phyloP scores from a whole-genome alignment of 1,139 yeast species.

The Eremothecium gossypii region DNA sequence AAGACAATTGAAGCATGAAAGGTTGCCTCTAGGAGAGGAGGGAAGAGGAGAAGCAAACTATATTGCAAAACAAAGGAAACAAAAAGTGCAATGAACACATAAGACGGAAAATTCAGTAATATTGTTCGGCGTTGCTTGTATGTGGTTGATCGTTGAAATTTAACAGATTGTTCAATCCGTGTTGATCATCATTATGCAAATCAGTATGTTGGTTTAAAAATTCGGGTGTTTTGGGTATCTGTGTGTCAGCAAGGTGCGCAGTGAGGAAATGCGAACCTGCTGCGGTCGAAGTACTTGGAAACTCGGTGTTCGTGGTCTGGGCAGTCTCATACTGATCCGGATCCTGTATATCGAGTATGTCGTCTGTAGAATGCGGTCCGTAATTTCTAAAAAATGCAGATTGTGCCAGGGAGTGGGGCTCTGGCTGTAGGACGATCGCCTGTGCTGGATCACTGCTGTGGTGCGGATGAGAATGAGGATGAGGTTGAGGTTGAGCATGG shows the following conservation, averaged over 20 bases:
- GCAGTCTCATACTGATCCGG: constrained; percentile 4
- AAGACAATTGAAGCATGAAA: too few species aligned
- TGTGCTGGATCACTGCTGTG: constrained; percentile 3
- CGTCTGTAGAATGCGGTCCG: constrained; percentile 3
- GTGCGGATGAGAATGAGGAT: not conserved
- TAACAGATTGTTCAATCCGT: constrained; percentile 8
- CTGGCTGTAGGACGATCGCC: constrained; percentile 8
- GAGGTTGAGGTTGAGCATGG: constrained; percentile 5
- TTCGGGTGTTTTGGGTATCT: constrained; percentile 11
- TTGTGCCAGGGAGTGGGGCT: constrained; percentile 6
- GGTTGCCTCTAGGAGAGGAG: too few species aligned
- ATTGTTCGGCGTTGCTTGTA: constrained; percentile 3
- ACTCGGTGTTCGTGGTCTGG: constrained; percentile 3
- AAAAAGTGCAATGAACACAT: too few species aligned
- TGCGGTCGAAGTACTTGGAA: constrained; percentile 2
- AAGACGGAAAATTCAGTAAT: constrained; percentile 1
- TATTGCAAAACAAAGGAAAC: too few species aligned
- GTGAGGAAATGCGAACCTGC: constrained; percentile 1
- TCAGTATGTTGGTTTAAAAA: constrained; percentile 8
- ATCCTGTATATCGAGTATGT: constrained; percentile 3
- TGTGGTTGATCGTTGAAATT: constrained; percentile 8
- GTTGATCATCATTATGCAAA: constrained; percentile 8
- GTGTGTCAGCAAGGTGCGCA: constrained; percentile 1
- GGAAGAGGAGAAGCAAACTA: too few species aligned
- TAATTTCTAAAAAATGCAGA: constrained; percentile 3